Evolutionary conservation across 352 stramenopile species (phyloP).

Genomic region (Globisporangium spiculum): DNA sequence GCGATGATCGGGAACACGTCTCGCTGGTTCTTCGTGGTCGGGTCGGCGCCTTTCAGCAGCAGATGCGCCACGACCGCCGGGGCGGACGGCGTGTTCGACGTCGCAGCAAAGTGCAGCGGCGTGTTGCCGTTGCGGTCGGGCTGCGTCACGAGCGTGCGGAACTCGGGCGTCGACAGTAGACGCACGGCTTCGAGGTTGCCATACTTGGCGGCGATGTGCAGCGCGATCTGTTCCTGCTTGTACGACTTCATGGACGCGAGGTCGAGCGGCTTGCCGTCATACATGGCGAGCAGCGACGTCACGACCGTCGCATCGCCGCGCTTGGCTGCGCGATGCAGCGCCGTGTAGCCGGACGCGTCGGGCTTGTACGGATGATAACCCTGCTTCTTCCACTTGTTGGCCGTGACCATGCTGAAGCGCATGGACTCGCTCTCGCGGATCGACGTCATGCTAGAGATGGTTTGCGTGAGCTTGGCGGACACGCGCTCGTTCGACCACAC

Average conservation of each 20-base stretch:
- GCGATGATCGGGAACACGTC: slow-evolving; percentile 78
- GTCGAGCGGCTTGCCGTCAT: slow-evolving; percentile 69
- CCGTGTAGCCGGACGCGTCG: slow-evolving; percentile 76
- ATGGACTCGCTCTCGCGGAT: slow-evolving; percentile 79
- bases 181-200: slow-evolving; percentile 58
- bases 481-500: slow-evolving; percentile 65
- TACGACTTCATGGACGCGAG: slow-evolving; percentile 58
- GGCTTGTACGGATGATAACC: slow-evolving; percentile 84
- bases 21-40: slow-evolving; percentile 66
- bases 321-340: slow-evolving; percentile 73
- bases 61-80: slow-evolving; percentile 59
- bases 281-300: slow-evolving; percentile 74
- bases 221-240: slow-evolving; percentile 75
- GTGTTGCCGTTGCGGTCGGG: slow-evolving; percentile 80
- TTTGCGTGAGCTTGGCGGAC: slow-evolving; percentile 58
- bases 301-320: slow-evolving; percentile 65
- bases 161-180: slow-evolving; percentile 52
- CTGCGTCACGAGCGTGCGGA: slow-evolving; percentile 55
- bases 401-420: slow-evolving; percentile 73
- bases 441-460: slow-evolving; percentile 57
- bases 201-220: slow-evolving; percentile 83
- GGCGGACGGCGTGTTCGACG: slow-evolving; percentile 43
- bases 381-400: slow-evolving; percentile 82
- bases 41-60: slow-evolving; percentile 51
- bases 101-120: slow-evolving; percentile 77